phyloP scores from a whole-genome alignment of 768 basidiomycete species.

The Pholiota conissans region DNA sequence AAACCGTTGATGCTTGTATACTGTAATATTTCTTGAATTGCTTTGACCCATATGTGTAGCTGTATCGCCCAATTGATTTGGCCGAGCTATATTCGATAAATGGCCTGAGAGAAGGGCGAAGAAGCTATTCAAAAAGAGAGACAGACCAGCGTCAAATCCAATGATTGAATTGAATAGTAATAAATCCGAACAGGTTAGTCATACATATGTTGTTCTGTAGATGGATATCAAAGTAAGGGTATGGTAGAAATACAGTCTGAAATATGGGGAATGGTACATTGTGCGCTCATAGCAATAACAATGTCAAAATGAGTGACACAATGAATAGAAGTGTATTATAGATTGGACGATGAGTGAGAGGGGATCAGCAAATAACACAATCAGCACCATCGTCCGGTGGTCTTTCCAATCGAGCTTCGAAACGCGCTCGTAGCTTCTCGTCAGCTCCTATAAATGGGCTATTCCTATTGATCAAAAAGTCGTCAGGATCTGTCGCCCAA shows the following conservation, averaged over 20 bases:
- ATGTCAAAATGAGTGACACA: not conserved
- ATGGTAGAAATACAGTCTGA: not conserved
- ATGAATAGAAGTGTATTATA: not conserved
- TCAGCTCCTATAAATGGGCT: slow-evolving; percentile 48
- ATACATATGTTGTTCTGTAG: not conserved
- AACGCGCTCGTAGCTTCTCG: slow-evolving; percentile 41
- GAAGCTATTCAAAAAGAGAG: not conserved
- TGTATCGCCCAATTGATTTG: no score
- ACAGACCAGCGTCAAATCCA: no score
- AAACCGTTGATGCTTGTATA: no score
- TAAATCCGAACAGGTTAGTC: not conserved
- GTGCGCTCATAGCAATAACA: not conserved
- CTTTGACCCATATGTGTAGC: no score
- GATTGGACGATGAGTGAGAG: not conserved
- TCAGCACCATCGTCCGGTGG: slow-evolving; percentile 40
- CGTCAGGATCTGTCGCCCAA: not conserved
- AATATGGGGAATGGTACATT: not conserved
- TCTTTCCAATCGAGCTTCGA: slow-evolving; percentile 45
- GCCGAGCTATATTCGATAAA: no score
- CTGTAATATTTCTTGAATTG: no score
- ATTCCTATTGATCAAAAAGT: slow-evolving; percentile 28
- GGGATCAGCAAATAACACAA: slow-evolving; percentile 43
- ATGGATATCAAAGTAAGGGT: not conserved
- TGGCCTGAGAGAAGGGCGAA: not conserved
- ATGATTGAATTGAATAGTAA: no score